Percentiles rank a stretch among this genome's conserved stretches.
phyloP scores from a whole-genome alignment of 2,329 filamentous ascomycete genomes.

The Calonectria hawksworthii region DNA sequence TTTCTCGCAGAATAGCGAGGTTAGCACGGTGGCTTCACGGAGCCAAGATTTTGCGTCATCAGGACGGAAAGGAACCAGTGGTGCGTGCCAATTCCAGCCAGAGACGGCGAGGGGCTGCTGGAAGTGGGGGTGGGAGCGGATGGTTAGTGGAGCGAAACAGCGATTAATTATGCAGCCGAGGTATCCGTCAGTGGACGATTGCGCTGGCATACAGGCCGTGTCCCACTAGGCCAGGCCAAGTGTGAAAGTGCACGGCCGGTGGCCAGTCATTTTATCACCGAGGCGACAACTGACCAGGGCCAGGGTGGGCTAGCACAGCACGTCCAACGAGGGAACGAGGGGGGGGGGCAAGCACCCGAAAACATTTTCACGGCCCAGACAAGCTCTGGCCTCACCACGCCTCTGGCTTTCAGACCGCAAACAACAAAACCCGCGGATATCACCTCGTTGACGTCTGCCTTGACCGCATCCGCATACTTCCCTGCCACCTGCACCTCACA shows the following conservation, averaged over 20 bases:
- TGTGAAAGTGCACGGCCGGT: slow-evolving; percentile 37
- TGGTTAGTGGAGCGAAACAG: not conserved
- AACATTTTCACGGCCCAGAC: slow-evolving; percentile 34
- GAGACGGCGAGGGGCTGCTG: not conserved
- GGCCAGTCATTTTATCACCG: slow-evolving; percentile 47
- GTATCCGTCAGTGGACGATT: not conserved
- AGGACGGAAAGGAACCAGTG: not conserved
- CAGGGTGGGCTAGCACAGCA: slow-evolving; percentile 4
- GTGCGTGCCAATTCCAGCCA: slow-evolving; percentile 1
- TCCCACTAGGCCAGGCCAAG: slow-evolving; percentile 32
- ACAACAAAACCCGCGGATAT: slow-evolving; percentile 5
- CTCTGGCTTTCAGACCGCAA: not conserved
- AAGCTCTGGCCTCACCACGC: not conserved
- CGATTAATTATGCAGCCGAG: slow-evolving; percentile 15
- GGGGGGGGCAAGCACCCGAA: slow-evolving; percentile 14
- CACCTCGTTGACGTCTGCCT: slow-evolving; percentile 17
- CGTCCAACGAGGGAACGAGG: not conserved
- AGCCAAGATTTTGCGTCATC: slow-evolving; percentile 6
- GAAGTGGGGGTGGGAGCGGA: not conserved
- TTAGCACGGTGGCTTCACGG: not conserved
- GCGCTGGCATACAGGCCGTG: slow-evolving; percentile 19
- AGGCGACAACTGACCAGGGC: slow-evolving; percentile 35
- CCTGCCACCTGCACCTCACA: slow-evolving; percentile 12
- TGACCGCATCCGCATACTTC: slow-evolving; percentile 9
- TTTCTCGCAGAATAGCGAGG: not conserved